phyloP scores from a whole-genome alignment of 495 filamentous ascomycete species.

The Apiosordaria backusii region DNA sequence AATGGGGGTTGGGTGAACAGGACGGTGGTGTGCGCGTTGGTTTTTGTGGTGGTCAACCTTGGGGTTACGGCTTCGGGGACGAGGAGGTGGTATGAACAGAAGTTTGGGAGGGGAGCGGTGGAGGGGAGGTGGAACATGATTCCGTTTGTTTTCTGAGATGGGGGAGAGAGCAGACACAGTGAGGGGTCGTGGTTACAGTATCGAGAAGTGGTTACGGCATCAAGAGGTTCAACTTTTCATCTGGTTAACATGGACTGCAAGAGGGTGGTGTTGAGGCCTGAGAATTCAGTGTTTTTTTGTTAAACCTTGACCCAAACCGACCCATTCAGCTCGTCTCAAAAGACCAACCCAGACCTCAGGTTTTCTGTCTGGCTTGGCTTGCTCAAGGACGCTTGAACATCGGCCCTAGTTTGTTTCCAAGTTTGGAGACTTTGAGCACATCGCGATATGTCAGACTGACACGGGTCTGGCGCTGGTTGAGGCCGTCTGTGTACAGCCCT shows the following conservation, averaged over 20 bases:
- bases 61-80: conserved; percentile 76
- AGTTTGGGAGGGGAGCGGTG: conserved; percentile 70
- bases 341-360: neutral
- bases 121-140: conserved; percentile 76
- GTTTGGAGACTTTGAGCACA: conserved; percentile 78
- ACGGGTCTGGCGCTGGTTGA: conserved; percentile 61
- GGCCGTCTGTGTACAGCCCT: conserved; percentile 53
- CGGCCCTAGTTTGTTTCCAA: conserved; percentile 64
- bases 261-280: neutral
- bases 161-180: too few species aligned
- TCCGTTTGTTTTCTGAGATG: conserved; percentile 63
- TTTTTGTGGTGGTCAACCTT: conserved; percentile 77
- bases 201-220: neutral
- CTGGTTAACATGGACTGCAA: neutral
- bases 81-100: conserved; percentile 72
- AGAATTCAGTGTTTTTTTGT: neutral
- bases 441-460: conserved; percentile 91
- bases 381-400: conserved; percentile 37
- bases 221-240: neutral
- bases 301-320: neutral
- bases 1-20: conserved; percentile 58
- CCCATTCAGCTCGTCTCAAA: conserved; percentile 19
- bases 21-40: conserved; percentile 63
- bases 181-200: neutral
- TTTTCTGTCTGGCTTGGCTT: neutral